phyloP scores from a whole-genome alignment of 331 rosid genomes.

The Pyrus hybrid region DNA sequence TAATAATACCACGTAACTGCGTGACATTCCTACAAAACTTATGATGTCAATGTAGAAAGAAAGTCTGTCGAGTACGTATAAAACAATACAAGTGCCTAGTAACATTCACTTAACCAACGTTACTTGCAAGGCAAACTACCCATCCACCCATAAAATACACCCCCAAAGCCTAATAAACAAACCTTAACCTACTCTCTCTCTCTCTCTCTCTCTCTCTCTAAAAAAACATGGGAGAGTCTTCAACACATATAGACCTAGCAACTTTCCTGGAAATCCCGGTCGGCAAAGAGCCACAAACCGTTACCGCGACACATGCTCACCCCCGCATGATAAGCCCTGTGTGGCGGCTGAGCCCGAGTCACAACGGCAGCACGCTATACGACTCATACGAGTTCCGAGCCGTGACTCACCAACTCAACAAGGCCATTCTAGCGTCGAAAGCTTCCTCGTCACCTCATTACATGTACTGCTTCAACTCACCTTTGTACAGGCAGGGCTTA shows the following conservation, averaged over 20 bases:
- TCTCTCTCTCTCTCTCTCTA: not conserved
- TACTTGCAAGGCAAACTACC: slow-evolving; percentile 36
- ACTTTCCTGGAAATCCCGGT: slow-evolving; percentile 27
- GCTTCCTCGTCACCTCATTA: slow-evolving; percentile 24
- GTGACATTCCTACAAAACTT: no score
- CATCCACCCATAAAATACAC: slow-evolving; percentile 6
- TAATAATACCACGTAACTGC: no score
- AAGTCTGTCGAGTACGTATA: slow-evolving; percentile 24
- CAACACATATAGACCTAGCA: slow-evolving; percentile 4
- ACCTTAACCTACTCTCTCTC: not conserved
- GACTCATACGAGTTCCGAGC: slow-evolving; percentile 57
- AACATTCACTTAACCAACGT: slow-evolving; percentile 22
- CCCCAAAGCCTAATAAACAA: slow-evolving; percentile 9
- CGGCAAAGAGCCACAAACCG: slow-evolving; percentile 1
- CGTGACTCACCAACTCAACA: slow-evolving; percentile 50
- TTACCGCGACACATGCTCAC: not conserved
- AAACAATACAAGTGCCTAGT: slow-evolving; percentile 36
- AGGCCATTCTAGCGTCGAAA: slow-evolving; percentile 43
- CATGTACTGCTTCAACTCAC: slow-evolving; percentile 26
- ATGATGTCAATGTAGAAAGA: not conserved
- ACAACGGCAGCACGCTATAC: slow-evolving; percentile 49
- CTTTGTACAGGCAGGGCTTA: slow-evolving; percentile 31
- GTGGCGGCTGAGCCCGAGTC: slow-evolving; percentile 17
- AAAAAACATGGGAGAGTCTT: slow-evolving; percentile 16
- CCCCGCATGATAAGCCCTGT: slow-evolving; percentile 4